Conservation (phyloP, 805 yeast genomes). For the Starmerella etchellsii region DNA sequence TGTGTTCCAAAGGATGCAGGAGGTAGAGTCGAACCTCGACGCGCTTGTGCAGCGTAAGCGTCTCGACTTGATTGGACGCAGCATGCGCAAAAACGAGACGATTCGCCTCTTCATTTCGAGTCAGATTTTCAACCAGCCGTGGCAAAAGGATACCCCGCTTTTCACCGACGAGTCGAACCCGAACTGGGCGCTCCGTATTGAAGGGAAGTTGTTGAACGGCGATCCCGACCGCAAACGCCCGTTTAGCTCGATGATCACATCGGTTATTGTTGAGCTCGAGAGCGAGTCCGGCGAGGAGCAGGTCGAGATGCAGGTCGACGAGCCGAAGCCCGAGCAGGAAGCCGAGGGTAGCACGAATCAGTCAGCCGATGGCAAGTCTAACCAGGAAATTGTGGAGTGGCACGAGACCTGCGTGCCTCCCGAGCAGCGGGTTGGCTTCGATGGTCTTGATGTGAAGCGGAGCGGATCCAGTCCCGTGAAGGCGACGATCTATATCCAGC, state of each 20-base stretch:
- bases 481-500: constrained; percentile 65
- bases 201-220: constrained; percentile 63
- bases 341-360: not conserved
- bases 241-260: constrained; percentile 69
- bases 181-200: constrained; percentile 73
- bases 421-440: constrained; percentile 44
- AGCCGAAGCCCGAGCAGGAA: not conserved
- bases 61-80: constrained; percentile 51
- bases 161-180: constrained; percentile 18
- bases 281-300: not conserved
- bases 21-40: constrained; percentile 75
- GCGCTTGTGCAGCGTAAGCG: constrained; percentile 70
- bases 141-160: constrained; percentile 42
- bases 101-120: constrained; percentile 74
- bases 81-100: constrained; percentile 39
- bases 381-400: constrained; percentile 65
- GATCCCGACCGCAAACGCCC: constrained; percentile 41
- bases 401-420: constrained; percentile 38
- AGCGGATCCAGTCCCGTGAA: constrained; percentile 53
- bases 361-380: not conserved
- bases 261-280: constrained; percentile 67
- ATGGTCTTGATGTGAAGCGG: constrained; percentile 80
- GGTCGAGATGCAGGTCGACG: constrained; percentile 14
- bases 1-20: constrained; percentile 54
- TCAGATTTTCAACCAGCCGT: constrained; percentile 73